phyloP scores from a whole-genome alignment of 768 basidiomycete species.

The Steccherinum ochraceum region DNA sequence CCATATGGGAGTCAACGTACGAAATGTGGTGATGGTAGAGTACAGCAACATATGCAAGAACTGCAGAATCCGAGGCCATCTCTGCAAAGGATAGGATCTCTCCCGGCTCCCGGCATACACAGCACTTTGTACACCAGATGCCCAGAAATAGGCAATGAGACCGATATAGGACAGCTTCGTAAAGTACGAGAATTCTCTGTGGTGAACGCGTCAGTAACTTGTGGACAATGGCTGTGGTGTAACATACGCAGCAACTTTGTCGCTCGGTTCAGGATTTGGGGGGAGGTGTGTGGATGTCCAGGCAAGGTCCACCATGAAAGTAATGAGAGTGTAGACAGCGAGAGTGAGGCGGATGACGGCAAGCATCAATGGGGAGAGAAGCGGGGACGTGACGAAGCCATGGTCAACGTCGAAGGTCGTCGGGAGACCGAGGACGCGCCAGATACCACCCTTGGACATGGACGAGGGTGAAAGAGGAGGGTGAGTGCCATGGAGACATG shows the following conservation, averaged over 20 bases:
- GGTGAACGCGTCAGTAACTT: neutral
- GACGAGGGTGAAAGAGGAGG: neutral
- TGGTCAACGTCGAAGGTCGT: slow-evolving; percentile 34
- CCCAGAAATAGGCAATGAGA: slow-evolving; percentile 55
- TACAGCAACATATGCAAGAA: slow-evolving; percentile 49
- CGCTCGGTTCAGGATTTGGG: neutral
- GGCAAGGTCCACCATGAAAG: neutral
- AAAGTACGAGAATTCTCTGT: slow-evolving; percentile 60
- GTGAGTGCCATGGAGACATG: neutral
- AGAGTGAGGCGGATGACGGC: slow-evolving; percentile 40
- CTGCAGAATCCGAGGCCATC: slow-evolving; percentile 51
- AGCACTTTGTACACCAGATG: slow-evolving; percentile 46
- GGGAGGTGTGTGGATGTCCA: neutral
- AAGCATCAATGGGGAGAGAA: slow-evolving; percentile 39
- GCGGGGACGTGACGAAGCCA: slow-evolving; percentile 40
- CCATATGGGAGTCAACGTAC: too few species aligned
- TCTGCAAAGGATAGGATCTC: slow-evolving; percentile 46
- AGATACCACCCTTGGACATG: slow-evolving; percentile 8
- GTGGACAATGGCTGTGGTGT: neutral
- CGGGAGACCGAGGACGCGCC: slow-evolving; percentile 26
- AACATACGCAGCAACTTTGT: neutral
- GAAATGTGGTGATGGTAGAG: slow-evolving; percentile 46
- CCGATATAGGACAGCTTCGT: slow-evolving; percentile 60
- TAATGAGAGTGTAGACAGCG: slow-evolving; percentile 42
- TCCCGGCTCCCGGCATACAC: slow-evolving; percentile 29